These are phyloP conservation scores for Westerdykella ornata DNA, from an alignment of 2,329 filamentous ascomycete species.

Conservation along the genomic window DNA sequence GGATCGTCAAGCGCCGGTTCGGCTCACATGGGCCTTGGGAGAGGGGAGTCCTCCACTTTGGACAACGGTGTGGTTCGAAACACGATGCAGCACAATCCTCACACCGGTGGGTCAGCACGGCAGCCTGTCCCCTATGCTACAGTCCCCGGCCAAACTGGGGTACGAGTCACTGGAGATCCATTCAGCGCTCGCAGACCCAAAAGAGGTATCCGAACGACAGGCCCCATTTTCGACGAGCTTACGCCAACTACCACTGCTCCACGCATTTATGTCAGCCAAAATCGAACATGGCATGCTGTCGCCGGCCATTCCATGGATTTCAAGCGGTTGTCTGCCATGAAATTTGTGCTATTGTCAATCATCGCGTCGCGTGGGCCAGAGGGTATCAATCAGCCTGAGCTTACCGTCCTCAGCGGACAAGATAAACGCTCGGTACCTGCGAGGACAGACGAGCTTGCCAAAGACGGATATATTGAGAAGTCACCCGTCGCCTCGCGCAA, in stretches of 20 bases:
- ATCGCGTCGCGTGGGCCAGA: constrained; percentile 50
- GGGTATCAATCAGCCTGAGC: constrained; percentile 53
- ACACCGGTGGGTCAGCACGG: background rate
- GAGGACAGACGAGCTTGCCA: constrained; percentile 51
- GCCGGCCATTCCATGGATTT: constrained; percentile 54
- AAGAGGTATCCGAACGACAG: too few species aligned
- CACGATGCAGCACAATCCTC: too few species aligned
- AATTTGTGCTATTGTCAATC: constrained; percentile 53
- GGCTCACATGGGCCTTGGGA: too few species aligned
- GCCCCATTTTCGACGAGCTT: constrained; percentile 24
- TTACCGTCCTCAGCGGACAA: constrained; percentile 51
- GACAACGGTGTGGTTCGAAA: too few species aligned
- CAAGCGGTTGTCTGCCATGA: constrained; percentile 47
- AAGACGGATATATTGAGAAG: constrained; percentile 58
- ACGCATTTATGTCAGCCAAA: constrained; percentile 44
- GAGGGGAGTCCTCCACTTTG: too few species aligned
- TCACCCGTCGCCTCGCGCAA: constrained; percentile 35
- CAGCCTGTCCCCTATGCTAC: background rate
- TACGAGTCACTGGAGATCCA: background rate
- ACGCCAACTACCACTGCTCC: constrained; percentile 15
- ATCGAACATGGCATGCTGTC: constrained; percentile 54
- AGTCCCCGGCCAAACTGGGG: background rate
- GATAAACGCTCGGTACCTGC: constrained; percentile 60
- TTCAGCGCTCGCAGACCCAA: background rate
- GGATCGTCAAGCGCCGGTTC: too few species aligned